These are phyloP conservation scores for Heliosperma pusillum DNA, from an alignment of 148 eudicot genomes.

Conservation along the genomic window DNA sequence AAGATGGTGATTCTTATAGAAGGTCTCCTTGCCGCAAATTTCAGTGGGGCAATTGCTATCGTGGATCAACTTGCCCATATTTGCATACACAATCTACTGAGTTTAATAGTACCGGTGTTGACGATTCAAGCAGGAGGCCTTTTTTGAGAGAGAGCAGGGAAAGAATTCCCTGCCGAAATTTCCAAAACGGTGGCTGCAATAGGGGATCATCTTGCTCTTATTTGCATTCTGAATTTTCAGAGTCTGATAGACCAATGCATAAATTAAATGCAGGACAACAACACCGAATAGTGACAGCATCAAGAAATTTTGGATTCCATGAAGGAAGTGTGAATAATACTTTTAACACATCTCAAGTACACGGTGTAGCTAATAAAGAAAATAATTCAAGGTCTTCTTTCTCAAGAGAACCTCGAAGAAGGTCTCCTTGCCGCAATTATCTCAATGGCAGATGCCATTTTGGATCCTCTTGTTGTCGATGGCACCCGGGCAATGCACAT, in stretches of 20 bases:
- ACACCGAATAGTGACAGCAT: neutral
- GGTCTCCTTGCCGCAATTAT: conserved; percentile 32
- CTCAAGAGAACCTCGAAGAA: conserved; percentile 13
- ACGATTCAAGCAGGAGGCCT: conserved; percentile 8
- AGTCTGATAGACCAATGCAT: conserved; percentile 10
- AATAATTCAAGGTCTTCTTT: conserved; percentile 3
- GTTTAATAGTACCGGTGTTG: neutral
- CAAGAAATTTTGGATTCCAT: conserved; percentile 12
- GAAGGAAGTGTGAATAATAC: conserved; percentile 10
- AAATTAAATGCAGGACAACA: conserved; percentile 10
- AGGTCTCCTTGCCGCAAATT: conserved; percentile 26
- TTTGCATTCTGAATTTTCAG: conserved; percentile 15
- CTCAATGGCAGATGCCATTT: conserved; percentile 23
- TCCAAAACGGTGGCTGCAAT: conserved; percentile 22
- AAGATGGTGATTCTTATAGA: conserved; percentile 5
- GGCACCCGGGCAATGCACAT: conserved; percentile 21
- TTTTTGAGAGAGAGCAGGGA: conserved; percentile 10
- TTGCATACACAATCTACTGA: conserved; percentile 15
- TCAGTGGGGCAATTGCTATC: conserved; percentile 25
- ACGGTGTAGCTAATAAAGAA: conserved; percentile 19
- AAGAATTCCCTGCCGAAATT: conserved; percentile 28
- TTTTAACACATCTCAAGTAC: conserved; percentile 8
- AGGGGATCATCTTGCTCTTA: conserved; percentile 19
- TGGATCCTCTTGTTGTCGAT: conserved; percentile 25
- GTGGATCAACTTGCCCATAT: conserved; percentile 22